Evolutionary conservation across 768 basidiomycete genomes (phyloP), one percentile per base, ranked within the genome.

Genomic region (Cystobasidium ongulense): DNA sequence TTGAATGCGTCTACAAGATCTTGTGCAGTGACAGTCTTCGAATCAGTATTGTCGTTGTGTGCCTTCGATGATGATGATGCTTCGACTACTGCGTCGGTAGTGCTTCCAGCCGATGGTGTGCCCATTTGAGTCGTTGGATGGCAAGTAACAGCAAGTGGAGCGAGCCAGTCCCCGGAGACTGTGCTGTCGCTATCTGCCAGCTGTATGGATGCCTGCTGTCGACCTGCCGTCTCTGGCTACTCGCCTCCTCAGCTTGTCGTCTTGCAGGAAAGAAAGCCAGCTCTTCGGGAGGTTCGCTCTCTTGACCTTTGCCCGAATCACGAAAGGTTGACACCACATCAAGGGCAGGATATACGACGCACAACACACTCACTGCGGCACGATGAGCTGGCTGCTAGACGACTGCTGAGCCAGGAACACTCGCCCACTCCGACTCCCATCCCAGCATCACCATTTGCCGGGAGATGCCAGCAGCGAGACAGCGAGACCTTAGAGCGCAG

Each of bases 1-100:
- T 67, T 67, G 65, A 50, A 67, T 7, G 43, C 43, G 25, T 67
- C 50, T 35, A 67, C 65, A 21, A 67, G 65, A 3, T 67, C 43
- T 50, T 67, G 65, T 23, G 65, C 33, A 3, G 65, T 50, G 29
- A 67, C 31, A n/a, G 31, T 38, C 5, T 10, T 8, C 13, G 11
- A 3, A 38, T 4, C 27, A 10, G 18, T 39, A 17, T 1, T 5
- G 1, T 38, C 63, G 25, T 64, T 61, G 57, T 29, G 8, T 61
- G 57, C 38, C 11, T 38, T 41, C 10, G 33, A 29, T 59, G 11
- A 15, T 46, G 43, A 13, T 31, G 57, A 27, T 59, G 8, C 29
- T 31, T 27, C 27, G 2, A 27, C 57, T 11, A n/a, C 46, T 17
- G 39, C 39, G 39, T 41, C 18, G 8, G 8, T 18, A 41, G 8